phyloP scores from a whole-genome alignment of 2,329 filamentous ascomycete species.

The Lachnellula hyalina region DNA sequence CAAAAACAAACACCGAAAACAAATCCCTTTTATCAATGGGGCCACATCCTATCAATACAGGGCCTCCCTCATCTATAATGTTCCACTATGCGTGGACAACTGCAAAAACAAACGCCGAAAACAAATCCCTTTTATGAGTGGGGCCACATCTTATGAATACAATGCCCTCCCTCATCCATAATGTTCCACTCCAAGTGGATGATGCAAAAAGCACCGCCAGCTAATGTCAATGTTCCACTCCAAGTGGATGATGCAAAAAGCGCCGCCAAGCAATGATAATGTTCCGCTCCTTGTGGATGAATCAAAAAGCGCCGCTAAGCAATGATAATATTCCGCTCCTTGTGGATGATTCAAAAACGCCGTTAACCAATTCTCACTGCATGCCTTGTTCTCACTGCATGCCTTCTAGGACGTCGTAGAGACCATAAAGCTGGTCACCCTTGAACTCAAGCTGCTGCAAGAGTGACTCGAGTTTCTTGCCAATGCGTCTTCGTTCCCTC shows the following conservation, averaged over 20 bases:
- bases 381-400: background rate
- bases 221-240: background rate
- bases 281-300: background rate
- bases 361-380: background rate
- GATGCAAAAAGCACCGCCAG: too few relatives aligned
- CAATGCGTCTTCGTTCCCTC: conserved; percentile 56
- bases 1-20: too few relatives aligned
- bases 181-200: too few relatives aligned
- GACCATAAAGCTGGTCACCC: conserved; percentile 72
- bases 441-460: conserved; percentile 64
- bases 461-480: conserved; percentile 55
- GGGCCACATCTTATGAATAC: too few relatives aligned
- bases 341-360: background rate
- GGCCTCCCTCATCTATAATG: too few relatives aligned
- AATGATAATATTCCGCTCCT: background rate
- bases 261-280: background rate
- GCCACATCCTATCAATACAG: too few relatives aligned
- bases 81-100: too few relatives aligned
- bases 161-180: too few relatives aligned
- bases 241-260: background rate
- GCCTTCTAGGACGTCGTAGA: conserved; percentile 62
- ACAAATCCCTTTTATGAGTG: too few relatives aligned
- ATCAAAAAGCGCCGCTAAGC: background rate
- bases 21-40: too few relatives aligned
- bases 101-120: too few relatives aligned